Base-by-base conservation (phyloP, 1,284 basidiomycete genomes). In the Papiliotrema terrestris region DNA sequence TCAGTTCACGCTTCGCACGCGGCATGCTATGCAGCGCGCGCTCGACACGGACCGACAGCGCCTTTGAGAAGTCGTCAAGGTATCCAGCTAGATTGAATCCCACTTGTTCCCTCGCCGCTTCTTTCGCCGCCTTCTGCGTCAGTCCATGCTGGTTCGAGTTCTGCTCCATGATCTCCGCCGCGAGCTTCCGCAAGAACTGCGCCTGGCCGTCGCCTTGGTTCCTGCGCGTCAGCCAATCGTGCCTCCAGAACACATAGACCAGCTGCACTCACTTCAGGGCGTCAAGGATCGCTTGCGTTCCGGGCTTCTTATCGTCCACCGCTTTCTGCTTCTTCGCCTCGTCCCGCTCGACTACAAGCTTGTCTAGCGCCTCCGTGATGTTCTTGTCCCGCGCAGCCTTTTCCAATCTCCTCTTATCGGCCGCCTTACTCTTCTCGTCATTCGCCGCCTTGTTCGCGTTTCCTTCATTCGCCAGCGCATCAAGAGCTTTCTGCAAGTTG, bases 1-100 rank as follows among this genome's bases (percentile, higher is more conserved):
- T n/a, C n/a, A n/a, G n/a, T n/a, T n/a, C n/a, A n/a, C n/a, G n/a
- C n/a, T n/a, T n/a, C 44, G 32, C 19, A 42, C 55, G 38, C 61
- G 53, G 22, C 2, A 23, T 22, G 22, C 3, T 19, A 44, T 48
- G 2, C 15, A 23, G 9, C 26, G 8, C 15, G 15, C 17, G 35
- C 19, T 29, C 36, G 15, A 51, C 8, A 57, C 69, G 61, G 25
- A 73, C 71, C 15, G 75, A 71, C 29, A 77, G 63, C 2, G 65
- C 64, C 49, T 72, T 71, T 32, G 71, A 72, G 61, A 75, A 77
- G 57, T 75, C 72, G 51, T 75, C 72, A 19, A 77, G 56, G 58
- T 77, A 76, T 59, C 74, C 74, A 35, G 71, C 65, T 39, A 77
- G 54, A 51, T 77, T 77, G 69, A 76, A 77, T 2, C 69, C 74